A percentile compares a stretch with the other conserved stretches of the same genome.
Conservation (phyloP, 2,329 filamentous ascomycete species). For the Fusarium sp. region DNA sequence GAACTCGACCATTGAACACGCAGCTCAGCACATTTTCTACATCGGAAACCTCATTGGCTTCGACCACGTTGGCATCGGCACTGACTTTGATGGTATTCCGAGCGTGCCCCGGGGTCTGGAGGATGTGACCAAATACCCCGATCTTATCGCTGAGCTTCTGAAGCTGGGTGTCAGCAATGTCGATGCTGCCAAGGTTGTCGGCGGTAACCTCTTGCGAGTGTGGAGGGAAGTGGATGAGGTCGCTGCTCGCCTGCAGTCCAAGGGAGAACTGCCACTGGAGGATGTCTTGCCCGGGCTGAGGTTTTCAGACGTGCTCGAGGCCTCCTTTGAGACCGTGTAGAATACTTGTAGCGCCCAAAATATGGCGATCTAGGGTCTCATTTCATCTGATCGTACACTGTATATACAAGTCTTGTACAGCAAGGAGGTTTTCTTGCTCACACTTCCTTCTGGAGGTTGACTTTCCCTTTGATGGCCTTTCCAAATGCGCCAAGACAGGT, state of each 20-base stretch:
- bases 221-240: slow-evolving; percentile 81
- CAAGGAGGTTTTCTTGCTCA: slow-evolving; percentile 21
- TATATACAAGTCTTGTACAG: slow-evolving; percentile 48
- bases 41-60: slow-evolving; percentile 86
- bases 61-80: slow-evolving; percentile 85
- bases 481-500: slow-evolving; percentile 1
- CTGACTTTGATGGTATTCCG: slow-evolving; percentile 84
- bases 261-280: slow-evolving; percentile 61
- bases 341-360: neutral
- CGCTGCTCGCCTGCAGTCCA: slow-evolving; percentile 68
- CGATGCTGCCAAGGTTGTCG: slow-evolving; percentile 77
- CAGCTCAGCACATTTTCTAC: slow-evolving; percentile 80
- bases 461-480: slow-evolving; percentile 1
- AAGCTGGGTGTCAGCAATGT: slow-evolving; percentile 74
- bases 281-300: slow-evolving; percentile 53
- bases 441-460: slow-evolving; percentile 7
- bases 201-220: slow-evolving; percentile 82
- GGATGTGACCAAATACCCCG: slow-evolving; percentile 84
- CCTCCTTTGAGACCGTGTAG: slow-evolving; percentile 7
- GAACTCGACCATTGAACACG: slow-evolving; percentile 77
- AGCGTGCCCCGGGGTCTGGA: slow-evolving; percentile 75
- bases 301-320: slow-evolving; percentile 19
- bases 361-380: slow-evolving; percentile 18
- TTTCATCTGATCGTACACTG: slow-evolving; percentile 43
- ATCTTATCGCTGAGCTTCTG: slow-evolving; percentile 77